Base-by-base conservation (phyloP, 257 asterid species). In the Galeopsis tetrahit region DNA sequence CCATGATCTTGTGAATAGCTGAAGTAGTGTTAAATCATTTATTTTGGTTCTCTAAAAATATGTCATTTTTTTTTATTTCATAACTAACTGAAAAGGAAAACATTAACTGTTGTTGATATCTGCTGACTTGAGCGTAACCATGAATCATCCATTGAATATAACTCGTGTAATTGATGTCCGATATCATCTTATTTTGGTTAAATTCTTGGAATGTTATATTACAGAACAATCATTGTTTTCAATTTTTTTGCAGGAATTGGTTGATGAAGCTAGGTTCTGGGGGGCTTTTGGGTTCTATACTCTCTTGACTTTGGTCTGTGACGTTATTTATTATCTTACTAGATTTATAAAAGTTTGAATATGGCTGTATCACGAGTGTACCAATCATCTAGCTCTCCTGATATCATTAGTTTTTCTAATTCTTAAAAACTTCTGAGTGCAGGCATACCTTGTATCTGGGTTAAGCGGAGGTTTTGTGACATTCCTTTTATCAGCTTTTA, bases 251-350 rank as follows among this genome's bases (percentile, higher is more conserved):
- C 85, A 95, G 99, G 97, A 87, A 72, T 75, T 90, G 84, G 89
- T 75, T 68, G 83, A 73, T 75, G 98, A 92, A 87, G 97, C 98
- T 79, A 81, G 87, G 84, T 90, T 95, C 81, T 95, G 98, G 98
- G 99, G 99, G 76, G 99, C 99, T 63, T 95, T 92, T 84, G 99
- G 99, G 68, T 81, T 95, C 78, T 90, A 90, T 79, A 82, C 96
- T 65, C 75, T 92, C 72, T 80, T 90, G 44, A 92, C 97, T 52
- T 56, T 90, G 97, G 99, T 95, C 49, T 36, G 91, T 81, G 55
- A 76, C 72, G 33, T 34, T 51, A 31, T 43, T 77, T 69, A 2
- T 67, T 35, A 65, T 68, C 56, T 63, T 35, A 39, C 57, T 68
- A 72, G 61, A 51, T 70, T 61, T 69, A 38, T 55, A 59, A 73